Conservation (phyloP, 139 green algal genomes). For the Nannochloris sp. region DNA sequence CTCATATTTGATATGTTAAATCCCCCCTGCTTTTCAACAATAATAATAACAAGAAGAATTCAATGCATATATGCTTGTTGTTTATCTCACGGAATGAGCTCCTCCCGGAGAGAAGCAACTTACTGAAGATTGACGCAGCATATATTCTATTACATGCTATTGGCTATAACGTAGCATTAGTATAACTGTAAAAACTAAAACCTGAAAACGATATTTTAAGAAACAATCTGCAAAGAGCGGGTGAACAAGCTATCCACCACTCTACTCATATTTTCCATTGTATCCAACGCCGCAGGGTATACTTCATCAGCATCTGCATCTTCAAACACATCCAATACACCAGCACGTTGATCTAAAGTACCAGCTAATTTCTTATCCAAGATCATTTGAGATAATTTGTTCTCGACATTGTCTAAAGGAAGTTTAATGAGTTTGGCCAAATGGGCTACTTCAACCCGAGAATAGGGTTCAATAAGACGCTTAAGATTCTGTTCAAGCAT, state of each 20-base stretch:
- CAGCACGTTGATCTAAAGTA: slow-evolving; percentile 87
- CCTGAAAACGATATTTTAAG: too few species aligned
- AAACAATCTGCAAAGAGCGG: slow-evolving; percentile 64
- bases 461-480: slow-evolving; percentile 93
- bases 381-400: slow-evolving; percentile 97
- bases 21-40: too few species aligned
- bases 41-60: too few species aligned
- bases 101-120: too few species aligned
- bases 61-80: too few species aligned
- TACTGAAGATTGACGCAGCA: too few species aligned
- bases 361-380: slow-evolving; percentile 92
- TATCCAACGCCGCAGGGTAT: slow-evolving; percentile 72
- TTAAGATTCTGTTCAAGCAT: slow-evolving; percentile 57
- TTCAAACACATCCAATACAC: slow-evolving; percentile 89
- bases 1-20: too few species aligned
- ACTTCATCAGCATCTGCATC: slow-evolving; percentile 49
- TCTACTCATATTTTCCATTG: slow-evolving; percentile 71
- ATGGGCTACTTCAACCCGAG: slow-evolving; percentile 85
- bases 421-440: slow-evolving; percentile 85
- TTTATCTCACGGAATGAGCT: too few species aligned
- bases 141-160: too few species aligned
- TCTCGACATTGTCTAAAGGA: slow-evolving; percentile 68
- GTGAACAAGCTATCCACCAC: slow-evolving; percentile 84
- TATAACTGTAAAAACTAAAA: too few species aligned
- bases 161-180: too few species aligned